These are phyloP conservation scores for Quercus lobata DNA, from an alignment of 331 rosid species.

Conservation along the genomic window DNA sequence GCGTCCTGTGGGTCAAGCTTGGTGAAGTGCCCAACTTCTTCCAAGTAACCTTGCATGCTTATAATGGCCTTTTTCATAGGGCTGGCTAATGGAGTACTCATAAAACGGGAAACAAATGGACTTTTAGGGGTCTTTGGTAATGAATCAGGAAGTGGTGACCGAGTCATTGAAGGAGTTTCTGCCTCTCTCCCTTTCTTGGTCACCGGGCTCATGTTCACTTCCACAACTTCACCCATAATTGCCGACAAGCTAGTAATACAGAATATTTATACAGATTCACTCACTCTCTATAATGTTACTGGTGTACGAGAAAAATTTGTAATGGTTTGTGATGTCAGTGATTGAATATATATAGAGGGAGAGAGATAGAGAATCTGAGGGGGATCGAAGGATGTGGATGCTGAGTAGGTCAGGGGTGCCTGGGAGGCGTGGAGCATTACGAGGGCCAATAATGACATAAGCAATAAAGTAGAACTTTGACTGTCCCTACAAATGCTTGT, in stretches of 20 bases:
- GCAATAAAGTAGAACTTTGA: constrained; percentile 12
- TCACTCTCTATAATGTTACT: not conserved
- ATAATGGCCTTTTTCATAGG: constrained; percentile 62
- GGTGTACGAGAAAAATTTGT: not conserved
- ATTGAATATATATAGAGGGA: not conserved
- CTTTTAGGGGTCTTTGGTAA: constrained; percentile 27
- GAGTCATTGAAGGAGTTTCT: constrained; percentile 5
- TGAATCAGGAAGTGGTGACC: constrained; percentile 5
- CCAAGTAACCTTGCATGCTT: constrained; percentile 52
- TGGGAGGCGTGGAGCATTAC: too few species aligned
- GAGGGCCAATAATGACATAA: too few species aligned
- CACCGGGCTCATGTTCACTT: constrained; percentile 11
- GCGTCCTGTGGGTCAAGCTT: constrained; percentile 67
- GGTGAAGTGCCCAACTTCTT: constrained; percentile 63
- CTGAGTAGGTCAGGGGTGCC: not conserved
- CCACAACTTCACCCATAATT: constrained; percentile 26
- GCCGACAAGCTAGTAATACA: not conserved
- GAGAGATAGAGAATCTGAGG: too few species aligned
- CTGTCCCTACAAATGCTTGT: not conserved
- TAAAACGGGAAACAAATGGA: constrained; percentile 31
- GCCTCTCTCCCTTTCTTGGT: not conserved
- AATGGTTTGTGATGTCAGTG: too few species aligned
- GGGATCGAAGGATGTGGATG: not conserved
- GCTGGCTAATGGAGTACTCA: constrained; percentile 49
- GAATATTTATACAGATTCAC: not conserved